Evolutionary conservation across 805 yeast genomes (phyloP).

Genomic region (Saccharomyces jurei): DNA sequence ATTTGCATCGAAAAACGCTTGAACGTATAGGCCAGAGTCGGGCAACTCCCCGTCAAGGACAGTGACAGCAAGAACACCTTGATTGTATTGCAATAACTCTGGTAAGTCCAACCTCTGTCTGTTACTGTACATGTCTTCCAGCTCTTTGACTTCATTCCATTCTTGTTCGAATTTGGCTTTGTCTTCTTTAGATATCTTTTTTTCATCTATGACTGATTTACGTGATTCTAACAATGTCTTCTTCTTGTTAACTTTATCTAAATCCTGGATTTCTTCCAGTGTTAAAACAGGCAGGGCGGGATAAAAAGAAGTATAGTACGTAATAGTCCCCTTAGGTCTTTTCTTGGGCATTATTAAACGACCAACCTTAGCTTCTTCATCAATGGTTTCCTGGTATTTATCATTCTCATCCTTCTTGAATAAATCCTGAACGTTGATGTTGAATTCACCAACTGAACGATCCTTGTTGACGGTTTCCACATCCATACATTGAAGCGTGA

Average conservation of each 20-base stretch:
- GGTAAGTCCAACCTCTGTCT: constrained; percentile 49
- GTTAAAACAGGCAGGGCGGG: constrained; percentile 77
- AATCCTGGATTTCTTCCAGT: constrained; percentile 61
- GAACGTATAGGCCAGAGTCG: constrained; percentile 55
- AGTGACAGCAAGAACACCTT: constrained; percentile 73
- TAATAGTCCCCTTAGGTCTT: constrained; percentile 76
- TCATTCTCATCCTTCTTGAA: constrained; percentile 58
- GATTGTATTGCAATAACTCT: constrained; percentile 47
- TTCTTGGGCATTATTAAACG: constrained; percentile 56
- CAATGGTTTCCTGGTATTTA: constrained; percentile 48
- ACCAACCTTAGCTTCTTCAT: constrained; percentile 48
- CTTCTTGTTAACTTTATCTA: constrained; percentile 36
- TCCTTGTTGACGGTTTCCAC: constrained; percentile 72
- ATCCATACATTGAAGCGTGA: constrained; percentile 89
- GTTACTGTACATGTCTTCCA: constrained; percentile 33
- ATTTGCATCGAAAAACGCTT: constrained; percentile 67
- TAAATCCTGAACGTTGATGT: constrained; percentile 56
- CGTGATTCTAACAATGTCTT: constrained; percentile 30
- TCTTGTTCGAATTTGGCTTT: constrained; percentile 27
- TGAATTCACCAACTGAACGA: constrained; percentile 78
- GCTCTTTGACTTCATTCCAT: constrained; percentile 27
- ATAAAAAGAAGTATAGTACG: constrained; percentile 71
- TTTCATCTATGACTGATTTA: constrained; percentile 30
- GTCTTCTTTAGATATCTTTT: constrained; percentile 23
- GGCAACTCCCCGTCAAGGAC: constrained; percentile 51